These are phyloP conservation scores for Leptodermis oblonga DNA, from an alignment of 257 asterid genomes.

Conservation along the genomic window DNA sequence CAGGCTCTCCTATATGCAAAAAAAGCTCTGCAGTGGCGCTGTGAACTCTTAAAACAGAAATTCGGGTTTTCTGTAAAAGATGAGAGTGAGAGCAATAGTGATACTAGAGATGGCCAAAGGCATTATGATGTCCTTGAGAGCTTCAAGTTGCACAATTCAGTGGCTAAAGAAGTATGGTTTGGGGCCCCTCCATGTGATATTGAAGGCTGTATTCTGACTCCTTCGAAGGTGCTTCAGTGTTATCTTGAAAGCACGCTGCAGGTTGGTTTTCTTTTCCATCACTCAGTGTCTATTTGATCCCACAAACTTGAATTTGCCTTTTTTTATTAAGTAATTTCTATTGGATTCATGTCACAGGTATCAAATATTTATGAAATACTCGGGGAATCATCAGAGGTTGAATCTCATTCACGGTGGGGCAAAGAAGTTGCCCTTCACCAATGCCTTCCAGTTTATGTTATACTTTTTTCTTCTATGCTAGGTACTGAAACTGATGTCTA, in stretches of 20 bases:
- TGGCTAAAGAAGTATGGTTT: conserved; percentile 47
- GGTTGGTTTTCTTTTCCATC: conserved; percentile 32
- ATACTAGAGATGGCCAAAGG: conserved; percentile 49
- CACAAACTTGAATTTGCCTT: neutral
- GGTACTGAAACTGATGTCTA: conserved; percentile 33
- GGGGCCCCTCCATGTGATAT: conserved; percentile 36
- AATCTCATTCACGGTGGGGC: conserved; percentile 76
- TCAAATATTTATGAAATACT: conserved; percentile 80
- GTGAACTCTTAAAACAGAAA: conserved; percentile 60
- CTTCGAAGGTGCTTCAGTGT: conserved; percentile 92
- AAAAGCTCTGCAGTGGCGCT: conserved; percentile 77
- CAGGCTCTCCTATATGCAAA: conserved; percentile 91
- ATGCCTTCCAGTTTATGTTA: conserved; percentile 66
- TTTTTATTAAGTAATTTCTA: neutral
- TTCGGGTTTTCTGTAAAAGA: conserved; percentile 64
- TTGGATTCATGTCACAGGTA: conserved; percentile 42
- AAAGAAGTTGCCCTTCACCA: conserved; percentile 63
- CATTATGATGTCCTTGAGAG: conserved; percentile 44
- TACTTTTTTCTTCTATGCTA: conserved; percentile 58
- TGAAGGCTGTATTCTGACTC: conserved; percentile 63
- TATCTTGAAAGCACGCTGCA: conserved; percentile 90
- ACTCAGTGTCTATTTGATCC: conserved; percentile 5
- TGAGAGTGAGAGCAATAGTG: conserved; percentile 41
- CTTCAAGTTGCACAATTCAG: conserved; percentile 46
- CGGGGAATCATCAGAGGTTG: conserved; percentile 77